These are phyloP conservation scores for Aspergillus carbonarius DNA, from an alignment of 2,329 filamentous ascomycete genomes.

Conservation along the genomic window DNA sequence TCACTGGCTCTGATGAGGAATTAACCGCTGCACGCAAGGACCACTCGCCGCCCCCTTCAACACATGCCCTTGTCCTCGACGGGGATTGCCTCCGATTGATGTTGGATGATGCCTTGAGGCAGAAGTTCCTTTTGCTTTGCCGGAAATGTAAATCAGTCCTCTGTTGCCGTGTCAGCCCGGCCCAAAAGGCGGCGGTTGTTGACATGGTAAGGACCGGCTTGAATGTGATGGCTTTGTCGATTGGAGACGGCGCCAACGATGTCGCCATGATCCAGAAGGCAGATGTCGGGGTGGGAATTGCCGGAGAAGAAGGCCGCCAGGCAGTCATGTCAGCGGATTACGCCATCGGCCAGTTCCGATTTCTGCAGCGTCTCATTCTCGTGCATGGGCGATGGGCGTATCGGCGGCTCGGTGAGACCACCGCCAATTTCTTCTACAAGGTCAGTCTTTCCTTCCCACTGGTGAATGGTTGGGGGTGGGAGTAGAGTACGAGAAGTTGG, in stretches of 20 bases:
- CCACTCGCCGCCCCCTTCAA: conserved; percentile 4
- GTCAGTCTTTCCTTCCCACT: neutral
- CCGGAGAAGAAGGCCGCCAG: conserved; percentile 84
- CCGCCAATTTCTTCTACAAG: conserved; percentile 8
- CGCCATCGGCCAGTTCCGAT: conserved; percentile 88
- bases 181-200: conserved; percentile 4
- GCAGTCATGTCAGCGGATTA: conserved; percentile 95
- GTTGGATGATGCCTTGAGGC: conserved; percentile 2
- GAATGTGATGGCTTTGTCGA: conserved; percentile 69
- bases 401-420: conserved; percentile 17
- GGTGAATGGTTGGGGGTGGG: neutral
- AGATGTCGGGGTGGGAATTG: conserved; percentile 89
- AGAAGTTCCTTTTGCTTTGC: conserved; percentile 5
- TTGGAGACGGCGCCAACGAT: conserved; percentile 90
- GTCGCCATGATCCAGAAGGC: conserved; percentile 97
- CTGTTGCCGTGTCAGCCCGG: conserved; percentile 7
- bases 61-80: conserved; percentile 3
- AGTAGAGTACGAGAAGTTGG: neutral
- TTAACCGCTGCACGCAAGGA: conserved; percentile 1
- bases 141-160: conserved; percentile 4
- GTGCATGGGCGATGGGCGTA: conserved; percentile 97
- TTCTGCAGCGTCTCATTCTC: conserved; percentile 75
- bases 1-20: conserved; percentile 6
- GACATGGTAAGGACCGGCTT: conserved; percentile 5
- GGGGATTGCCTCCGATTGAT: conserved; percentile 1